These are phyloP conservation scores for Thermothielavioides terrestris DNA, from an alignment of 495 filamentous ascomycete species.

Conservation along the genomic window DNA sequence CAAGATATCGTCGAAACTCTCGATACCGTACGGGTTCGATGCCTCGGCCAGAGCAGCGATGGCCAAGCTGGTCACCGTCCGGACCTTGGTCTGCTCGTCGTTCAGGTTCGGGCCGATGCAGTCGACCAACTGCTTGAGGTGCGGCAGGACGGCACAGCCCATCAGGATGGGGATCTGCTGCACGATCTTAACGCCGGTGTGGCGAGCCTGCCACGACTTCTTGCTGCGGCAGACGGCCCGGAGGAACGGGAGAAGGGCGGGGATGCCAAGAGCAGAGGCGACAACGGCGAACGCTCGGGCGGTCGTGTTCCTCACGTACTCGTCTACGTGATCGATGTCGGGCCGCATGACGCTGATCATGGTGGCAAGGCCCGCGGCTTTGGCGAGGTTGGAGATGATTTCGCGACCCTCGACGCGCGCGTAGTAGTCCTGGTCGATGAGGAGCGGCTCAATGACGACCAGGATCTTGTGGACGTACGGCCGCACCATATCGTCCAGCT, in stretches of 20 bases:
- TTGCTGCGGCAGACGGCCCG: slow-evolving; percentile 94
- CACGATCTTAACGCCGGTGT: slow-evolving; percentile 99
- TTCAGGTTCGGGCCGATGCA: slow-evolving; percentile 93
- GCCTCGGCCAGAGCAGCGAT: slow-evolving; percentile 96
- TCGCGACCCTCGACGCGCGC: slow-evolving; percentile 96
- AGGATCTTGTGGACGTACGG: slow-evolving; percentile 98
- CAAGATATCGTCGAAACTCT: slow-evolving; percentile 95
- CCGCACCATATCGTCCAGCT: slow-evolving; percentile 92
- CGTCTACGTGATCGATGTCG: slow-evolving; percentile 97
- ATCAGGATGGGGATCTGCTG: slow-evolving; percentile 99
- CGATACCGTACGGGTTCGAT: slow-evolving; percentile 96
- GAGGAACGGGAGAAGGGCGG: slow-evolving; percentile 88
- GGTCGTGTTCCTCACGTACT: slow-evolving; percentile 99
- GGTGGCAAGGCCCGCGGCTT: slow-evolving; percentile 92
- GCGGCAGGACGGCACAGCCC: slow-evolving; percentile 94
- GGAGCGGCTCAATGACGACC: slow-evolving; percentile 95
- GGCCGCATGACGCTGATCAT: slow-evolving; percentile 99
- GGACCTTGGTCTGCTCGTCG: slow-evolving; percentile 95
- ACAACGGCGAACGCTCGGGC: slow-evolving; percentile 97
- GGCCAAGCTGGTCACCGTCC: slow-evolving; percentile 89
- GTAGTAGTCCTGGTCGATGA: slow-evolving; percentile 99
- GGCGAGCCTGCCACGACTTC: slow-evolving; percentile 97
- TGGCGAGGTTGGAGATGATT: slow-evolving; percentile 95
- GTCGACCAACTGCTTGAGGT: slow-evolving; percentile 92
- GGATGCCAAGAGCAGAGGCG: slow-evolving; percentile 92